Percentiles rank a stretch among this genome's conserved stretches.
Evolutionary conservation across 2,329 filamentous ascomycete species (phyloP).

Genomic region (Trichoderma atroviride): DNA sequence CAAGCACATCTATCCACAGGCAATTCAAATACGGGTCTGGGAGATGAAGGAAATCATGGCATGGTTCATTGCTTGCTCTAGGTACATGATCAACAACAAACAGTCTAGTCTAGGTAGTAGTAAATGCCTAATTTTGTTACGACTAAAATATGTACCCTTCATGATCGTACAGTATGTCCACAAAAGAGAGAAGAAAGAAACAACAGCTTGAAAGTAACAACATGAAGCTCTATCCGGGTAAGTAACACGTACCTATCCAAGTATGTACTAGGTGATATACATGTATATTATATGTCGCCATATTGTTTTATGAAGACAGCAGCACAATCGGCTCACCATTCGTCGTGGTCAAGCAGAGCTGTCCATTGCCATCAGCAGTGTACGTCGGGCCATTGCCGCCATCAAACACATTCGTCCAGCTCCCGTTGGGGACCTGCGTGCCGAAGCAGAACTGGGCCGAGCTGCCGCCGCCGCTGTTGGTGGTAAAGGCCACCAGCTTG

Average conservation of each 20-base stretch:
- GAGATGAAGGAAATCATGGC: neutral
- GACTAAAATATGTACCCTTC: neutral
- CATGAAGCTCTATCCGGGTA: neutral
- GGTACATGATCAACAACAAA: neutral
- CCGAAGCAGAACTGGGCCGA: constrained; percentile 48
- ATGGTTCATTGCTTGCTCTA: neutral
- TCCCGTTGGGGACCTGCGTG: constrained; percentile 41
- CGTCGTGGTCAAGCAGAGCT: constrained; percentile 45
- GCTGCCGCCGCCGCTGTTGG: constrained; percentile 45
- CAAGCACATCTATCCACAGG: neutral
- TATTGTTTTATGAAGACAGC: constrained; percentile 10
- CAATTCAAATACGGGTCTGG: neutral
- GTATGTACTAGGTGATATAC: neutral
- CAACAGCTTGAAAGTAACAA: neutral
- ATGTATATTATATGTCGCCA: neutral
- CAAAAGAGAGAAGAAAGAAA: neutral
- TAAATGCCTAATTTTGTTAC: neutral
- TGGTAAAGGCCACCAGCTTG: constrained; percentile 49
- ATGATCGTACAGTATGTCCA: neutral
- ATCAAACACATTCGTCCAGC: constrained; percentile 45
- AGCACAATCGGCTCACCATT: constrained; percentile 50
- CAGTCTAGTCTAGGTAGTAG: neutral
- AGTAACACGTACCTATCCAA: neutral
- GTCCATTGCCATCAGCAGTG: constrained; percentile 44
- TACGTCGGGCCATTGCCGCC: constrained; percentile 39